Conservation (phyloP, 1,284 basidiomycete genomes). For the Ceratorhiza oryzae-sativae region DNA sequence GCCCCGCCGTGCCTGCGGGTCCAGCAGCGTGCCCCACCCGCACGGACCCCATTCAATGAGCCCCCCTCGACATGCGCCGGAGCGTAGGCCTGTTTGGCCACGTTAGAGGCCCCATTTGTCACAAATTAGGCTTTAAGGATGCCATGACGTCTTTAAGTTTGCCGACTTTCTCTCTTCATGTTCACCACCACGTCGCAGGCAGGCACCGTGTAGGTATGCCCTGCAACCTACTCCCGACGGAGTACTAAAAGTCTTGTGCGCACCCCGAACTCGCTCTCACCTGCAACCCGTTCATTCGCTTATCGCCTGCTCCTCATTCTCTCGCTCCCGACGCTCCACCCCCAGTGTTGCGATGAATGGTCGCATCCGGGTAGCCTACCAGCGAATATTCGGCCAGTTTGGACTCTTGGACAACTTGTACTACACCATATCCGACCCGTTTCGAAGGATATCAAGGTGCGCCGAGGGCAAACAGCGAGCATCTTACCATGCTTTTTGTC, state of each 20-base stretch:
- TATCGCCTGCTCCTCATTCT: background rate
- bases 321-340: background rate
- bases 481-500: conserved; percentile 10
- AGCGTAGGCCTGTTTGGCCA: background rate
- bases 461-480: background rate
- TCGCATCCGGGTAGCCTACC: conserved; percentile 19
- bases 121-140: conserved; percentile 33
- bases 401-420: conserved; percentile 34
- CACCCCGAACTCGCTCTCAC: background rate
- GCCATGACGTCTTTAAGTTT: conserved; percentile 31
- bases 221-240: conserved; percentile 29
- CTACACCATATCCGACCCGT: conserved; percentile 20
- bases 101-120: conserved; percentile 29
- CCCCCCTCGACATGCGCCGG: background rate
- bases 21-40: conserved; percentile 1
- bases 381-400: conserved; percentile 34
- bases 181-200: conserved; percentile 34
- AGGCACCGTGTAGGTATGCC: conserved; percentile 38
- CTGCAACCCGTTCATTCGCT: background rate
- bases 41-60: conserved; percentile 11
- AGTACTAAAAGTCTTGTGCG: conserved; percentile 1
- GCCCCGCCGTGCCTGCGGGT: no score
- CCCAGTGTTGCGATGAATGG: conserved; percentile 17
- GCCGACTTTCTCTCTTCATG: conserved; percentile 7
- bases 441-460: conserved; percentile 35